Base-by-base conservation (phyloP, 176 grass and related monocot species). In the Aegilops longissima region DNA sequence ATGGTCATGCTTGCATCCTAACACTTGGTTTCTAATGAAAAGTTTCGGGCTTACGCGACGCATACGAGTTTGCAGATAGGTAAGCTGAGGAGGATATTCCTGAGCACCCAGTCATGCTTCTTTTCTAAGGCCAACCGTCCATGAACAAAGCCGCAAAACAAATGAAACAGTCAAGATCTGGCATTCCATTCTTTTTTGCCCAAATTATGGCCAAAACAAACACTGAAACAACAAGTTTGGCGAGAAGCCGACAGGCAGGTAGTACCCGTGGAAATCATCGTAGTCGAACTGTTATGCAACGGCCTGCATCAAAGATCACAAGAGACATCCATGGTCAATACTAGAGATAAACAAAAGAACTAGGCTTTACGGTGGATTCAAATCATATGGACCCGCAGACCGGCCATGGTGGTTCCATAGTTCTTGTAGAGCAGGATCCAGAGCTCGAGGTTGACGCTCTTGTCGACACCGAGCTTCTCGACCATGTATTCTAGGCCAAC, bases 1-100 rank as follows among this genome's bases (percentile, higher is more conserved):
- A 14, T 59, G 13, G 21, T 24, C 11, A 30, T 21, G 8, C 1
- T 8, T 3, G 66, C 59, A 31, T 76, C 61, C 10, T 70, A 65
- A 2, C 27, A 18, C 18, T 39, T 29, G 6, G 18, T 4, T n/a
- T 38, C n/a, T 80, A 17, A 66, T 10, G 21, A 13, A 73, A 0
- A 23, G 8, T 31, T 16, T 35, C 0, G 0, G 35, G 56, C 42
- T 45, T 20, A 12, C 36, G 35, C 18, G 16, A 17, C 67, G 81
- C 93, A 79, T 87, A 95, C 96, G 75, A 95, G 49, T 98, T 98
- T 95, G 84, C 93, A 88, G 62, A 95, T 88, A 9, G 91, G 93
- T 17, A 95, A 88, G 86, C 93, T 93, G 2, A 89, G 88, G 13
- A 94, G 91, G 30, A 98, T 90, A 45, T 83, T 89, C 80, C 89